Evolutionary conservation across 805 yeast species (phyloP).

Genomic region (Lachancea thermotolerans): DNA sequence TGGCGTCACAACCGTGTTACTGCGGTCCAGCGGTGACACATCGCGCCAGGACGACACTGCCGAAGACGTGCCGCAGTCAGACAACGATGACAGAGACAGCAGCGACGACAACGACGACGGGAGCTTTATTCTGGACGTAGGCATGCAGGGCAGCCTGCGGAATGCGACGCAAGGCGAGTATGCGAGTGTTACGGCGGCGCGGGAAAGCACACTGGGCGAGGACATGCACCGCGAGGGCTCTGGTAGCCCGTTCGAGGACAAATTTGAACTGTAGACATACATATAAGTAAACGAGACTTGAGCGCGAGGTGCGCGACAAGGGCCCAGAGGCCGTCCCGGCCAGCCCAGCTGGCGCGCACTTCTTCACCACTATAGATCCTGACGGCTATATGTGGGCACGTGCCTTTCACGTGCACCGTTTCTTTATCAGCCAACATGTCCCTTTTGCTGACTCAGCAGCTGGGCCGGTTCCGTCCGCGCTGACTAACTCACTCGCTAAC

Average conservation of each 20-base stretch:
- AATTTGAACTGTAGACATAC: slow-evolving; percentile 3
- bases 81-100: slow-evolving; percentile 17
- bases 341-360: no score
- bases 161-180: background rate
- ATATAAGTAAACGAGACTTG: background rate
- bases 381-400: no score
- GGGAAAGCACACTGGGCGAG: background rate
- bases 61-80: slow-evolving; percentile 24
- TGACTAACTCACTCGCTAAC: no score
- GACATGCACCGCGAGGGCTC: slow-evolving; percentile 3
- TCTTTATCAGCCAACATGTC: no score
- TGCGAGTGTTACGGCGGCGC: background rate
- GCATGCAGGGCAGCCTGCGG: slow-evolving; percentile 12
- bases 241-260: slow-evolving; percentile 16
- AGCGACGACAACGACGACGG: slow-evolving; percentile 28
- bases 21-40: slow-evolving; percentile 7
- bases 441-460: no score
- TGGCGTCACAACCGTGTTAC: slow-evolving; percentile 14
- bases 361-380: no score
- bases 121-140: slow-evolving; percentile 27
- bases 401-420: no score
- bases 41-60: slow-evolving; percentile 15
- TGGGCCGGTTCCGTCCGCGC: no score
- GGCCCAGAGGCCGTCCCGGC: no score
- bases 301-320: no score